Evolutionary conservation across 805 yeast species (phyloP).

Genomic region (Brettanomyces bruxellensis): DNA sequence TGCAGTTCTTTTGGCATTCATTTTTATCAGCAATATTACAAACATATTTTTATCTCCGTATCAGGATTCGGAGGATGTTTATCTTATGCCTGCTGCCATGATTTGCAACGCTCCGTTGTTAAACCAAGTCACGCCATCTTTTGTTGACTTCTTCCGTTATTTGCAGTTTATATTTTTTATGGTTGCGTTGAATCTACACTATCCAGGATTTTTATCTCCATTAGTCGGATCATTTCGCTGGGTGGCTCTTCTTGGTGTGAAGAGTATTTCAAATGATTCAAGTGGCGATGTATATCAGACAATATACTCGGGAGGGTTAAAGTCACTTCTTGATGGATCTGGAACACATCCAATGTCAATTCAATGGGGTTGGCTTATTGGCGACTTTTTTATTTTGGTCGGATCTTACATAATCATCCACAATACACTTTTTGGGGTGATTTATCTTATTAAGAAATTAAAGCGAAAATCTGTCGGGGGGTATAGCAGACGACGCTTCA

Average conservation of each 20-base stretch:
- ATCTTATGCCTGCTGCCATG: slow-evolving; percentile 44
- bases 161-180: slow-evolving; percentile 52
- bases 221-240: slow-evolving; percentile 41
- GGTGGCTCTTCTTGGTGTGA: slow-evolving; percentile 37
- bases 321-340: slow-evolving; percentile 26
- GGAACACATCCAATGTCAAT: slow-evolving; percentile 3
- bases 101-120: slow-evolving; percentile 50
- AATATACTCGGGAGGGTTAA: slow-evolving; percentile 31
- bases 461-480: background rate
- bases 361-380: slow-evolving; percentile 36
- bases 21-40: slow-evolving; percentile 26
- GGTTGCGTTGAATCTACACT: slow-evolving; percentile 43
- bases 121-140: slow-evolving; percentile 46
- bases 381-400: slow-evolving; percentile 24
- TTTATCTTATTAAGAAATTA: background rate
- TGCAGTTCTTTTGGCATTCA: slow-evolving; percentile 31
- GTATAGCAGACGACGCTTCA: background rate
- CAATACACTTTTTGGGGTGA: slow-evolving; percentile 1
- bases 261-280: slow-evolving; percentile 4
- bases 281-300: slow-evolving; percentile 34
- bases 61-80: slow-evolving; percentile 48
- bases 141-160: slow-evolving; percentile 39
- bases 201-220: slow-evolving; percentile 59
- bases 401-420: slow-evolving; percentile 14
- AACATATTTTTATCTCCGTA: slow-evolving; percentile 40